Conservation (phyloP, 2,329 filamentous ascomycete genomes). For the Phaeoacremonium minimum region DNA sequence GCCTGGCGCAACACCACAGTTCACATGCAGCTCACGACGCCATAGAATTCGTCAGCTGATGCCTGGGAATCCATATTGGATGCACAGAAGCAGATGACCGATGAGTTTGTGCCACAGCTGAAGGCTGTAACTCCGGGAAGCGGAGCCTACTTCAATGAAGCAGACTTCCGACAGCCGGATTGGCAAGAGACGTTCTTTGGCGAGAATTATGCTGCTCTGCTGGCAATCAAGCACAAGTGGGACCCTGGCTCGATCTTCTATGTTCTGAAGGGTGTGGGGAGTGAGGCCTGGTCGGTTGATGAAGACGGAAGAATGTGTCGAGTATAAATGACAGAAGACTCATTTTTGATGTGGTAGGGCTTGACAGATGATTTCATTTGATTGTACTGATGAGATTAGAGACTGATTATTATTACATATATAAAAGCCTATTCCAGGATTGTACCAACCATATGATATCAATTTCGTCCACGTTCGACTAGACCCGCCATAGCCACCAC, state of each 20-base stretch:
- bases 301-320: conserved; percentile 22
- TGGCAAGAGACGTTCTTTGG: conserved; percentile 24
- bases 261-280: conserved; percentile 19
- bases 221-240: conserved; percentile 21
- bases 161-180: conserved; percentile 23
- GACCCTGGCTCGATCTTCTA: conserved; percentile 24
- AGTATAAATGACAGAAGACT: too few species aligned
- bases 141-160: conserved; percentile 24
- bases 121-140: conserved; percentile 15
- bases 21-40: conserved; percentile 21
- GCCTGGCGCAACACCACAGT: conserved; percentile 29
- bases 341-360: too few species aligned
- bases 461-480: too few species aligned
- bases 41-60: conserved; percentile 15
- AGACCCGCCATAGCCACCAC: too few species aligned
- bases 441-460: too few species aligned
- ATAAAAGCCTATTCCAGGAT: too few species aligned
- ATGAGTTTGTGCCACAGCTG: conserved; percentile 21
- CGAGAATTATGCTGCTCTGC: conserved; percentile 19
- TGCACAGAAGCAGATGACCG: conserved; percentile 21
- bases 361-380: too few species aligned
- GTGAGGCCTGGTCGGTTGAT: conserved; percentile 33
- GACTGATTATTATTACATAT: too few species aligned
- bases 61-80: conserved; percentile 17
- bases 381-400: too few species aligned